Base-by-base conservation (phyloP, 2,329 filamentous ascomycete species). In the Cladosporium sp. region DNA sequence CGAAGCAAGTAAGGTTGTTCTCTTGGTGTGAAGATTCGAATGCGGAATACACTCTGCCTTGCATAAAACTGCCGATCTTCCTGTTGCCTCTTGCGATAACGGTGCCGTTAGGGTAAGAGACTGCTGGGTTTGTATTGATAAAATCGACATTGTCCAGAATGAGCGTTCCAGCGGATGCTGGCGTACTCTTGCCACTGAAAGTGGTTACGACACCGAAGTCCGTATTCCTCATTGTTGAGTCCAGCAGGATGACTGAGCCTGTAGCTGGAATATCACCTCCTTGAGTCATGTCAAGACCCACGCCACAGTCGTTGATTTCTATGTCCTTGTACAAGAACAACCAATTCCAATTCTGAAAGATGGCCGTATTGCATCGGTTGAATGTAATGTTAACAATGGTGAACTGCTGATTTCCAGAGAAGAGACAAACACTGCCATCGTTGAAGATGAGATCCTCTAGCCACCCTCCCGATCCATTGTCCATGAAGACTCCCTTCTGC, bases 271-370 rank as follows among this genome's bases (percentile, higher is more conserved):
- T 47, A 4, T 56, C 53, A 22, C 57, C 61, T n/a, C 63, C 63
- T 48, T 61, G 56, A 4, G 84, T 80, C 82, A 95, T 88, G 69
- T 94, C 86, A 55, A 94, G 73, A 49, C 87, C 89, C 33, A 91
- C 70, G n/a, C 74, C 72, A 47, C 61, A 63, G 36, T 63, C 50
- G 49, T 63, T 62, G 58, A 94, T 87, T 39, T 72, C 78, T 32
- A 94, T 59, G 30, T 80, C 85, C 65, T 92, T 88, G 70, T 93
- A 81, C 38, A 84, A 82, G 85, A 86, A 94, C 15, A 83, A 75
- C 89, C 89, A 95, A 72, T 92, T 88, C 89, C 89, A 95, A 75
- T 90, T 90, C 83, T 93, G 86, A 71, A 80, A 88, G 56, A 95
- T 82, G 54, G 86, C 89, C 2, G 88, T 94, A 63, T 88, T 78